phyloP scores from a whole-genome alignment of 257 asterid species.

The Solanum sitiens region DNA sequence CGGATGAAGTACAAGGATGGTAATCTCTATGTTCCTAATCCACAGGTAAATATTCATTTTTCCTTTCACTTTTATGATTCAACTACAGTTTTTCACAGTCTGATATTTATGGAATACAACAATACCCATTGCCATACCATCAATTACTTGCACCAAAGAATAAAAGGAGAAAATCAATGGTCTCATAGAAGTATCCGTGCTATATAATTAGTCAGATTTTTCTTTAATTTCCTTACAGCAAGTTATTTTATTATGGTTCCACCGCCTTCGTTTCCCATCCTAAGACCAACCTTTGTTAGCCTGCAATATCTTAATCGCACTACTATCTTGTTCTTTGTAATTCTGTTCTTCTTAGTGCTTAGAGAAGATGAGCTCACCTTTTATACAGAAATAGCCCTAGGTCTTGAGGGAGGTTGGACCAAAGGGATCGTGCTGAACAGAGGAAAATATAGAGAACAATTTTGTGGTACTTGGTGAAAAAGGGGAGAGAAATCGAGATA shows the following conservation, averaged over 20 bases:
- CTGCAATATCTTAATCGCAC: background rate
- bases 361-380: background rate
- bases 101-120: background rate
- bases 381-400: background rate
- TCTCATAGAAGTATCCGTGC: background rate
- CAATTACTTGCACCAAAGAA: background rate
- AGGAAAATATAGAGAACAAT: background rate
- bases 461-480: background rate
- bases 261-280: background rate
- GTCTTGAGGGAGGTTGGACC: background rate
- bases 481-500: background rate
- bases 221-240: background rate
- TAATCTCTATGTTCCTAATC: constrained; percentile 62
- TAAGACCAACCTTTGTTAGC: background rate
- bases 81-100: background rate
- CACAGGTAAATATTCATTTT: constrained; percentile 49
- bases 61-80: background rate
- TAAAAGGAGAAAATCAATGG: background rate
- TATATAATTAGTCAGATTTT: background rate
- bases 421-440: background rate
- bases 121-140: background rate
- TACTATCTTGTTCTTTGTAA: background rate
- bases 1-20: constrained; percentile 78
- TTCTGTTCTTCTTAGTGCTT: background rate
- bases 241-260: background rate